These are phyloP conservation scores for Corylus americana DNA, from an alignment of 306 rosid genomes.

Conservation along the genomic window DNA sequence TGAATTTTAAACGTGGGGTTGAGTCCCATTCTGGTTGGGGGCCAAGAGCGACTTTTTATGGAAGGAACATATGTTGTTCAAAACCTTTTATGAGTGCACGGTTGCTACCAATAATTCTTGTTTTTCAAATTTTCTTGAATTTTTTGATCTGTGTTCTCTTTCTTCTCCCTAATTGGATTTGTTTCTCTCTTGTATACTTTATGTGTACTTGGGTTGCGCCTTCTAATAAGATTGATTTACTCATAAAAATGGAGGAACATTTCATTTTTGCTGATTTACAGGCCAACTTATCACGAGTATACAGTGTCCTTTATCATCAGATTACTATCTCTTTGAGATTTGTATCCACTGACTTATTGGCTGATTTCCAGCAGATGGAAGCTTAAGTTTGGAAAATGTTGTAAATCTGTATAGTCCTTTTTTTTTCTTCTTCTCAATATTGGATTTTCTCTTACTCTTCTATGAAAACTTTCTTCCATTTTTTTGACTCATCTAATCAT, in stretches of 20 bases:
- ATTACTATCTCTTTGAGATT: conserved; percentile 15
- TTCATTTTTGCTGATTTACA: not conserved
- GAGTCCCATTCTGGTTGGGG: conserved; percentile 11
- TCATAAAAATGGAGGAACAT: not conserved
- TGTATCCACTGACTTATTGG: not conserved
- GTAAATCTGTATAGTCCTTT: not conserved
- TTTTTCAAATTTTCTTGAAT: too few relatives aligned
- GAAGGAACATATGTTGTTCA: not conserved
- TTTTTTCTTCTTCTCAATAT: not conserved
- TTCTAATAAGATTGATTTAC: too few relatives aligned
- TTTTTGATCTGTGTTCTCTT: too few relatives aligned
- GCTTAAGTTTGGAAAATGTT: not conserved
- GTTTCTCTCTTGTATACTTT: too few relatives aligned
- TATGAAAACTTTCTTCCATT: not conserved
- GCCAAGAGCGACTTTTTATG: conserved; percentile 9
- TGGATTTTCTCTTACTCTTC: not conserved
- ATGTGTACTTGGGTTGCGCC: too few relatives aligned
- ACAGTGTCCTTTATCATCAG: conserved; percentile 3
- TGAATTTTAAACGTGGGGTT: conserved; percentile 8
- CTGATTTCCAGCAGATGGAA: not conserved
- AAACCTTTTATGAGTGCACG: too few relatives aligned
- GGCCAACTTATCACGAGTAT: not conserved
- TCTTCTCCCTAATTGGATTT: too few relatives aligned
- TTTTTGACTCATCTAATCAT: not conserved
- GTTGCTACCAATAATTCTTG: too few relatives aligned